phyloP scores from a whole-genome alignment of 106 monocot genomes.

The Narthecium ossifragum region DNA sequence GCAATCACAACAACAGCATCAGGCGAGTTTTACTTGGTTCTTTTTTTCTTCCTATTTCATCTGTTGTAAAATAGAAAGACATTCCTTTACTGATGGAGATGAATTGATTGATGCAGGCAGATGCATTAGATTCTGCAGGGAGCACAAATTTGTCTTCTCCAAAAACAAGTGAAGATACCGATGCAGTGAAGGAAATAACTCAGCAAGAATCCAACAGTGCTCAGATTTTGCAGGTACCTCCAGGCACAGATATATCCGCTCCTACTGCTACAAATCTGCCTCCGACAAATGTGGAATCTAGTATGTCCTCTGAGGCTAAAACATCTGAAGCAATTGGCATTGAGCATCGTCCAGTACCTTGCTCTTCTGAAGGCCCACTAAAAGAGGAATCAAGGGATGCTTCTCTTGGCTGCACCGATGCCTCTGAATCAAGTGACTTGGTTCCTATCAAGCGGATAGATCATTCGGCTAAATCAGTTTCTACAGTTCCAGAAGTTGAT shows the following conservation, averaged over 20 bases:
- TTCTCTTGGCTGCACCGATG: background rate
- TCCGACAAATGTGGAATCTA: background rate
- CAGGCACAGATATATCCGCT: background rate
- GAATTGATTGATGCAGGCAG: background rate
- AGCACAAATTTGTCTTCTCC: background rate
- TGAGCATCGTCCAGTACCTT: background rate
- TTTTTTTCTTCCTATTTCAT: too few species aligned
- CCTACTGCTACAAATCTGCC: background rate
- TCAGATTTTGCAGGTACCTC: background rate
- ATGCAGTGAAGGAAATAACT: too few species aligned
- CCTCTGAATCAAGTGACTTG: background rate
- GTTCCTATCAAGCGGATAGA: background rate
- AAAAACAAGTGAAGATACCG: background rate
- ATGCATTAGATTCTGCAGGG: background rate
- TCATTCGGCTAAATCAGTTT: background rate
- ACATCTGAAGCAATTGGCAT: background rate
- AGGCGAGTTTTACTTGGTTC: slow-evolving; percentile 32
- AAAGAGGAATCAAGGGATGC: background rate
- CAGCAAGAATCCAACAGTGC: too few species aligned
- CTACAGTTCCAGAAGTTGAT: background rate
- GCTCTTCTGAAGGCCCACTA: too few species aligned
- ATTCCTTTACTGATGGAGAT: too few species aligned
- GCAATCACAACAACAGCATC: slow-evolving; percentile 22
- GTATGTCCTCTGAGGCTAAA: background rate
- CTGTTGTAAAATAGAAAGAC: too few species aligned